phyloP scores from a whole-genome alignment of 129 eudicot species.

The Escallonia herrerae region DNA sequence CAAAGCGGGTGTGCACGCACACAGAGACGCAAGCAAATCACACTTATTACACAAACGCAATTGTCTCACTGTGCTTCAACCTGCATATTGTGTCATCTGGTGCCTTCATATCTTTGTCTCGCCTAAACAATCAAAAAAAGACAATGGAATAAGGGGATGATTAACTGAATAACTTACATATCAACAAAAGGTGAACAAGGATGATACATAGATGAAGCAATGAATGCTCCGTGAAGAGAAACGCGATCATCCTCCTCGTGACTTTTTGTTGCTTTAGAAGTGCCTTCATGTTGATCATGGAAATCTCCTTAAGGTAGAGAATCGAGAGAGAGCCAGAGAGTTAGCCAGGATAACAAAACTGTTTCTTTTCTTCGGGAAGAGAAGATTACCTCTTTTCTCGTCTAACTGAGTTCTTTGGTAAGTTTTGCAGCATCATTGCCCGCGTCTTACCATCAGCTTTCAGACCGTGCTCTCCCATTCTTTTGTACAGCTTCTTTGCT shows the following conservation, averaged over 20 bases:
- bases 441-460: constrained; percentile 84
- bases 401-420: constrained; percentile 25
- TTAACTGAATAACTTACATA: neutral
- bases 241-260: neutral
- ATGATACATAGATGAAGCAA: no score
- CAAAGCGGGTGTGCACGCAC: no score
- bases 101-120: no score
- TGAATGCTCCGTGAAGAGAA: neutral
- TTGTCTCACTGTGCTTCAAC: no score
- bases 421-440: constrained; percentile 77
- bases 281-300: constrained; percentile 1
- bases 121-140: neutral
- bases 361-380: neutral
- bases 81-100: no score
- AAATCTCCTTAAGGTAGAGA: neutral
- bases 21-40: no score
- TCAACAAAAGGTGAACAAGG: neutral
- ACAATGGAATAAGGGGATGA: neutral
- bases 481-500: constrained; percentile 57
- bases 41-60: no score
- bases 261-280: neutral
- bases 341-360: neutral
- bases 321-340: neutral
- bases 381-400: neutral
- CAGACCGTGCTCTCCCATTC: constrained; percentile 62